A percentile compares a stretch with the other conserved stretches of the same genome.
phyloP scores from a whole-genome alignment of 169 alveolate genomes.

The Cryptosporidium meleagridis region DNA sequence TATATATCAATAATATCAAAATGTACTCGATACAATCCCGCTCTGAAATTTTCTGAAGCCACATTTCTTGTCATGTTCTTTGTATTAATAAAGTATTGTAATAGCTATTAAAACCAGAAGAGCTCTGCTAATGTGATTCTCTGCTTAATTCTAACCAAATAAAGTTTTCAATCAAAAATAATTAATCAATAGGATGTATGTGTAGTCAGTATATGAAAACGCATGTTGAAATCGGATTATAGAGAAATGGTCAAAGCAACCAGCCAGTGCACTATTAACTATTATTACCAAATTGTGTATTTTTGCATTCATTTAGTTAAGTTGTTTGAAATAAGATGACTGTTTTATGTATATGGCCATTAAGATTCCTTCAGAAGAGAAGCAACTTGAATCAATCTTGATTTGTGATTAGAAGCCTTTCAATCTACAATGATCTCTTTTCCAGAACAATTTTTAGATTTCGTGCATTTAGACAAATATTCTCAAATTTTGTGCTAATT shows the following conservation, averaged over 20 bases:
- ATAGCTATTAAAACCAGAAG: background rate
- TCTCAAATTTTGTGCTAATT: conserved; percentile 88
- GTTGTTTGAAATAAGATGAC: background rate
- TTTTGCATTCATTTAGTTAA: background rate
- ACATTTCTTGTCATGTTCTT: background rate
- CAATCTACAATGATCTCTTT: conserved; percentile 74
- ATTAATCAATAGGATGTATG: no score
- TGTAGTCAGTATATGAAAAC: background rate
- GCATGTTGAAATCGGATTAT: background rate
- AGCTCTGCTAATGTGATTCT: background rate
- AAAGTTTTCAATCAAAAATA: no score
- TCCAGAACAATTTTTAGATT: conserved; percentile 90
- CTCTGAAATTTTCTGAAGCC: background rate
- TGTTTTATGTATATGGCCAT: background rate
- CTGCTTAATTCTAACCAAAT: background rate
- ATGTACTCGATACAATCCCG: no score
- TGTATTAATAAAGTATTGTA: no score
- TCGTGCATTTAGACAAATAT: conserved; percentile 88
- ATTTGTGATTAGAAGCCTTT: background rate
- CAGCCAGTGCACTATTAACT: background rate
- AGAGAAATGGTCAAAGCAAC: background rate
- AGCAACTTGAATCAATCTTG: background rate
- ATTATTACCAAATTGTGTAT: no score
- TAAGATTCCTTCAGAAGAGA: no score
- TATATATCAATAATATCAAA: no score